A percentile compares a stretch with the other conserved stretches of the same genome.
These are phyloP conservation scores for Elongisporangium undulatum DNA, from an alignment of 352 stramenopile species.

Conservation along the genomic window DNA sequence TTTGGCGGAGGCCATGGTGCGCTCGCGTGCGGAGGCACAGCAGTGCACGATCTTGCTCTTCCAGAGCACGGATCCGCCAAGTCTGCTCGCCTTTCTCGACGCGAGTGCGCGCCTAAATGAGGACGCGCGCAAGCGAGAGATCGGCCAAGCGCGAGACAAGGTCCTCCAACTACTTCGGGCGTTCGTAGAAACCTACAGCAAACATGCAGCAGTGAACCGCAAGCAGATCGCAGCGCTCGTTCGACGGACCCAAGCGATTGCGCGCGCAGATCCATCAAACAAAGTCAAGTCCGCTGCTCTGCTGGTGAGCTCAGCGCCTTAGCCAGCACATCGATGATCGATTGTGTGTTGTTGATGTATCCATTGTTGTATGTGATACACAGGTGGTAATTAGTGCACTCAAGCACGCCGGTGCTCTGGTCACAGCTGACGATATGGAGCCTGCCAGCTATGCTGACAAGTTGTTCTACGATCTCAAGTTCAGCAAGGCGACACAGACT, in stretches of 20 bases:
- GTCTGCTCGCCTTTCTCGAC: constrained; percentile 54
- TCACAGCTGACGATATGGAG: constrained; percentile 45
- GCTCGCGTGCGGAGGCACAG: constrained; percentile 50
- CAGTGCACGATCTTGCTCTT: constrained; percentile 66
- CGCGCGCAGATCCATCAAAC: constrained; percentile 53
- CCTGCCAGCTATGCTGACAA: constrained; percentile 56
- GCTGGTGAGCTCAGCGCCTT: constrained; percentile 9
- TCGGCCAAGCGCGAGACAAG: constrained; percentile 35
- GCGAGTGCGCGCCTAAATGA: constrained; percentile 37
- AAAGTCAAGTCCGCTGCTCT: constrained; percentile 55
- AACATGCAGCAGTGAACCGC: constrained; percentile 37
- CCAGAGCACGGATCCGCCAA: constrained; percentile 43
- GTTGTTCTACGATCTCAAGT: constrained; percentile 75
- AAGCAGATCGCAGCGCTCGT: constrained; percentile 39
- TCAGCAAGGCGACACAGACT: constrained; percentile 61
- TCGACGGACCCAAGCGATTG: constrained; percentile 44
- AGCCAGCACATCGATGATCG: no score
- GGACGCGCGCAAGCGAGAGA: constrained; percentile 52
- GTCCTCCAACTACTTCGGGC: constrained; percentile 44
- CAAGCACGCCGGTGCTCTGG: constrained; percentile 24
- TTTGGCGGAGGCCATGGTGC: constrained; percentile 39
- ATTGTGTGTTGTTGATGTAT: no score
- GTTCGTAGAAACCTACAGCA: constrained; percentile 51
- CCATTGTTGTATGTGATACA: neutral
- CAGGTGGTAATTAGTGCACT: constrained; percentile 61